These are phyloP conservation scores for Fonsecaea multimorphosa DNA, from an alignment of 2,329 filamentous ascomycete species.

Conservation along the genomic window DNA sequence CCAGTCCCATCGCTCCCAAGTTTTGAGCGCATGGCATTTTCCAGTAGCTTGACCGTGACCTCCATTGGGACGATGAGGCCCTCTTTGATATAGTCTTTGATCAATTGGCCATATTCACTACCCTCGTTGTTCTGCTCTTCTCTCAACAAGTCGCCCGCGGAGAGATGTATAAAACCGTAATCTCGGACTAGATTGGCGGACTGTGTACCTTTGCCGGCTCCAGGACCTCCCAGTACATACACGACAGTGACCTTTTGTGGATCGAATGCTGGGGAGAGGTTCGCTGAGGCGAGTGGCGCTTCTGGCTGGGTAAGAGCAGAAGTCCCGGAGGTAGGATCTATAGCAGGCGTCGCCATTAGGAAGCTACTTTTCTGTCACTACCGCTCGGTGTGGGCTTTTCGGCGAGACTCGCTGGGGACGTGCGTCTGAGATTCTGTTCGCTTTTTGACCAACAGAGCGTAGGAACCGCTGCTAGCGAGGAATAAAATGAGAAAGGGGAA, in stretches of 20 bases:
- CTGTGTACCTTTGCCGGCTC: conserved; percentile 95
- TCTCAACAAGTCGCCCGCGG: conserved; percentile 88
- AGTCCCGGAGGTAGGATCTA: conserved; percentile 33
- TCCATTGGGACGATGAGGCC: conserved; percentile 99
- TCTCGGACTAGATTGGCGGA: conserved; percentile 84
- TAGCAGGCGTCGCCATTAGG: conserved; percentile 32
- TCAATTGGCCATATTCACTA: conserved; percentile 88
- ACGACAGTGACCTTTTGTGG: conserved; percentile 82
- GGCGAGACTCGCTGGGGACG: conserved; percentile 41
- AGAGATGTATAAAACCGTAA: conserved; percentile 91
- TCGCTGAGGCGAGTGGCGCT: conserved; percentile 58
- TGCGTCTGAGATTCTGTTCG: conserved; percentile 37
- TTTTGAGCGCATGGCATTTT: conserved; percentile 84
- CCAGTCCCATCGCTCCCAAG: conserved; percentile 65
- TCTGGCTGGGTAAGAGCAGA: conserved; percentile 43
- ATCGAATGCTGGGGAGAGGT: conserved; percentile 73
- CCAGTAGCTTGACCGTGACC: conserved; percentile 89
- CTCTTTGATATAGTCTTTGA: conserved; percentile 90
- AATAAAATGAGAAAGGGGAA: conserved; percentile 54
- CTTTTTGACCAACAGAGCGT: conserved; percentile 58
- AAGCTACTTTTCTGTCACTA: conserved; percentile 13
- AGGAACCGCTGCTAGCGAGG: conserved; percentile 56
- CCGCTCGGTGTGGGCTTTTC: conserved; percentile 37
- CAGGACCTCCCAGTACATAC: conserved; percentile 94
- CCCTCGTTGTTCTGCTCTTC: conserved; percentile 89